Evolutionary conservation across 2,329 filamentous ascomycete genomes (phyloP), one percentile per base, ranked within the genome.

Genomic region (Fusarium sp.): DNA sequence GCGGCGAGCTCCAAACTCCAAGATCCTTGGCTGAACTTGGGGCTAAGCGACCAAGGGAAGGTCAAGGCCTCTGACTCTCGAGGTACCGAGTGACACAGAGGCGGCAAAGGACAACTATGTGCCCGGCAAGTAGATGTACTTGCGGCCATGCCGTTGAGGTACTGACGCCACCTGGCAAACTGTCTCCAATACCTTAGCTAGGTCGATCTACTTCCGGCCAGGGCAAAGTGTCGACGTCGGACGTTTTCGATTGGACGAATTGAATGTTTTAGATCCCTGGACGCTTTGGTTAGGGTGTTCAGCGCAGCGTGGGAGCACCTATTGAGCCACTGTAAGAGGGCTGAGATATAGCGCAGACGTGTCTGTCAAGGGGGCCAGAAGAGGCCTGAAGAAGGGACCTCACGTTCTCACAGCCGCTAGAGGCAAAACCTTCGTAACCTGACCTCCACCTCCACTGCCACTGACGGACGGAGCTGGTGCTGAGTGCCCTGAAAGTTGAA

Each of bases 381-480:
- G 8, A 67, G 55, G 50, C 71, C 71, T 74, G 58, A 44, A 61
- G 18, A 44, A 67, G 68, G 69, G 53, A 54, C 13, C 26, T 30
- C 26, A 30, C 51, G 66, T 32, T 38, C 51, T 32, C 64, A 75
- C 70, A 74, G 73, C 75, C 79, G 78, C 79, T 80, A 79, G 77
- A 77, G 79, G 79, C 81, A 82, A 83, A 82, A 80, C 79, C 80
- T 81, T 82, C 77, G 80, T 81, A 79, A 80, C 80, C 78, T 78
- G 76, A 80, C 80, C 78, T 78, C 66, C 66, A 81, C 80, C 77
- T 70, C 67, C 66, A 70, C 67, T 56, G 17, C 64, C 42, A 68
- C 39, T 53, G 66, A 66, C 54, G 45, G 38, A 59, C n/a, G 14
- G 56, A 51, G n/a, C 30, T n/a, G 48, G 32, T 59, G 45, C 57